Base-by-base conservation (phyloP, 2,329 filamentous ascomycete species). In the Fusarium buxicola region DNA sequence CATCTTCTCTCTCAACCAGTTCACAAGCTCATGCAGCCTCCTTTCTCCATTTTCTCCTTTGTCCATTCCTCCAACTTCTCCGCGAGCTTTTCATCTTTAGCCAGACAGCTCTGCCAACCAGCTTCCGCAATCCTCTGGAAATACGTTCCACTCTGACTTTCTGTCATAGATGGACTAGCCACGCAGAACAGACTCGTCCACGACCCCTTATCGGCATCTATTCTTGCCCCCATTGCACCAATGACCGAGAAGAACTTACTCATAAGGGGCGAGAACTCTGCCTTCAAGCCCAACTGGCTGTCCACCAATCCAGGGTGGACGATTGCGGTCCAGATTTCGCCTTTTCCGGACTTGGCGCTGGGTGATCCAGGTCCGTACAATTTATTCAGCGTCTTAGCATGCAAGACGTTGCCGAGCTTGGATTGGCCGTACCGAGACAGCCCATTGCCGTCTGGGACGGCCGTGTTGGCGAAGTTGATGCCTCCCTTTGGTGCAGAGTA, bases 111-210 rank as follows among this genome's bases (percentile, higher is more conserved):
- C 28, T 58, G 18, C 58, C 58, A 66, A n/a, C 65, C 58, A 4
- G 49, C 30, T 27, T 68, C 58, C 2, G 43, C 66, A 18, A 56
- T 18, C 2, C 65, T 51, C 4, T 68, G 51, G 13, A 68, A 27
- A 9, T 68, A 68, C 3, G 40, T 31, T 0, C 65, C 65, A 15
- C 65, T 58, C 30, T 68, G 59, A 1, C 54, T 41, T 1, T 40
- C 34, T n/a, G 54, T 58, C 55, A 68, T 61, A 3, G 64, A 48
- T 0, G 8, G 47, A 10, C 65, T 55, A 0, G 65, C 65, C 0
- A 38, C 62, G 11, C 65, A 68, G 21, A 58, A 68, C 8, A 68
- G 7, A 5, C 50, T 66, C 7, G 58, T 68, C 65, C 65, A 68
- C 0, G 65, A 68, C 0, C 65, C 66, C 4, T 51, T 46, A 2